These are phyloP conservation scores for Penicillium fuscoglaucum DNA, from an alignment of 2,329 filamentous ascomycete species.

Conservation along the genomic window DNA sequence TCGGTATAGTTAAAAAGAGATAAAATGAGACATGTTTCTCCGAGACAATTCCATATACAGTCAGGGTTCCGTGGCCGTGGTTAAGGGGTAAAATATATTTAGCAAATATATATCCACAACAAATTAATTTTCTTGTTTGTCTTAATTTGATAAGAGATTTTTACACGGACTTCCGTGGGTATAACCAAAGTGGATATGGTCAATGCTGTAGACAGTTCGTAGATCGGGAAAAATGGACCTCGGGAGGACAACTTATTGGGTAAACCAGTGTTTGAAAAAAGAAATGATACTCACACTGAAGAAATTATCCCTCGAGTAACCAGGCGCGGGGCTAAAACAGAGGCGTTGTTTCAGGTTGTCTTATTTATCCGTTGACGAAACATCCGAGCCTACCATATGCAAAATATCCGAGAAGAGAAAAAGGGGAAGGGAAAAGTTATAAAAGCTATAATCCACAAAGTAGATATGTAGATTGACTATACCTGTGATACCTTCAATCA, in stretches of 20 bases:
- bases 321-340: background rate
- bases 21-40: background rate
- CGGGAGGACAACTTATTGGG: background rate
- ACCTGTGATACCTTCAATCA: background rate
- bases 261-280: background rate
- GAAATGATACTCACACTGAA: background rate
- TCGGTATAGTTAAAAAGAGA: background rate
- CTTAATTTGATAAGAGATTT: background rate
- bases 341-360: slow-evolving; percentile 14
- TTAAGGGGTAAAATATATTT: background rate
- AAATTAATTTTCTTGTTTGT: background rate
- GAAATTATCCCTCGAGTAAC: slow-evolving; percentile 19
- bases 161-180: too few relatives aligned
- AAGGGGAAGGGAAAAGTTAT: background rate
- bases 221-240: background rate
- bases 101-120: background rate
- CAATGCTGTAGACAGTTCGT: background rate
- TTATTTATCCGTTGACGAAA: background rate
- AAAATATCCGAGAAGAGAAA: background rate
- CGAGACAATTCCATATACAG: background rate
- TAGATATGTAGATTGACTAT: background rate
- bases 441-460: background rate
- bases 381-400: background rate
- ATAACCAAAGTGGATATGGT: background rate
- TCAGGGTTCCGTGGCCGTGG: background rate